These are phyloP conservation scores for Calvatia gigantea DNA, from an alignment of 768 basidiomycete species.

Conservation along the genomic window DNA sequence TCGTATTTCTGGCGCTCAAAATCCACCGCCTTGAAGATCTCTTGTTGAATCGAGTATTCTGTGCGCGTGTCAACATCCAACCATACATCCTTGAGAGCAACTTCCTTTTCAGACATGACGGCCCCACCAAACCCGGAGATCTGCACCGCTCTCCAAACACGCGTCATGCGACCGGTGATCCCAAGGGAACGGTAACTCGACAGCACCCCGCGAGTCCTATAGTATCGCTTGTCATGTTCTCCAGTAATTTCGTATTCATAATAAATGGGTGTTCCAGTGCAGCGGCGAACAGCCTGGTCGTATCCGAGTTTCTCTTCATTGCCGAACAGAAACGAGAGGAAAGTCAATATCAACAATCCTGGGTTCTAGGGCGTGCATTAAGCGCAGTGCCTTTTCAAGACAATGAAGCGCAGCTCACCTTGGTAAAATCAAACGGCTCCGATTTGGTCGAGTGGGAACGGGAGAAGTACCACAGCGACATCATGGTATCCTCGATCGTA, in stretches of 20 bases:
- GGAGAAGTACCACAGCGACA: too few species aligned
- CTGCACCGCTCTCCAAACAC: neutral
- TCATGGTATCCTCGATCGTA: too few species aligned
- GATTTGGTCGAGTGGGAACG: too few species aligned
- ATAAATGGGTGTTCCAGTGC: too few species aligned
- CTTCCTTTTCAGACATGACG: neutral
- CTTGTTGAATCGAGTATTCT: slow-evolving; percentile 14
- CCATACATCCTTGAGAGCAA: slow-evolving; percentile 20
- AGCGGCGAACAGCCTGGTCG: too few species aligned
- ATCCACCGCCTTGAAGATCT: slow-evolving; percentile 11
- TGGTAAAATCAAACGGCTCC: too few species aligned
- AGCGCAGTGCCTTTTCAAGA: too few species aligned
- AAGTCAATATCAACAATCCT: too few species aligned
- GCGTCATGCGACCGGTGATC: neutral
- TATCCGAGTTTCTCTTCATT: too few species aligned
- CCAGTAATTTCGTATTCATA: neutral
- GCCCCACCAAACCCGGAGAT: neutral
- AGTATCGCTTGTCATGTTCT: neutral
- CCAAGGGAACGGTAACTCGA: neutral
- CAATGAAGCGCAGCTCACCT: too few species aligned
- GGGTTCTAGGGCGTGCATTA: too few species aligned
- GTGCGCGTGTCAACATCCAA: slow-evolving; percentile 11
- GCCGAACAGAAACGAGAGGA: too few species aligned
- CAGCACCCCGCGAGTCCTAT: neutral
- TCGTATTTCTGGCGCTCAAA: neutral